phyloP scores from a whole-genome alignment of 148 eudicot species.

The Rhododendron kiyosumense region DNA sequence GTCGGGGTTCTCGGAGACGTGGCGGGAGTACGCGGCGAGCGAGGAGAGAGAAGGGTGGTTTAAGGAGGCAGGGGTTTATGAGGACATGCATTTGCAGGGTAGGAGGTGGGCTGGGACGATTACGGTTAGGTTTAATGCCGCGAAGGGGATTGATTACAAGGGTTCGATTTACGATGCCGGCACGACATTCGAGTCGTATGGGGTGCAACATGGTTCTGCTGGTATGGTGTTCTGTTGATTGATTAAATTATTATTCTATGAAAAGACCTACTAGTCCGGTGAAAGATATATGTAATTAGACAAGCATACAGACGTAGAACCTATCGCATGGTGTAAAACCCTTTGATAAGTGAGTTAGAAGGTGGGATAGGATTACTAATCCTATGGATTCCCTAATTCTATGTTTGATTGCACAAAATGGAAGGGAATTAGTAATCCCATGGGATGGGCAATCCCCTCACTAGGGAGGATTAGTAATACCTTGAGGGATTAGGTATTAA shows the following conservation, averaged over 20 bases:
- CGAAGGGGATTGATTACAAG: constrained; percentile 56
- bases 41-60: constrained; percentile 97
- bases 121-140: constrained; percentile 44
- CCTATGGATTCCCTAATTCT: no score
- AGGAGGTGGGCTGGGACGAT: constrained; percentile 86
- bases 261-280: neutral
- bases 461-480: no score
- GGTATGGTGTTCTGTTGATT: constrained; percentile 40
- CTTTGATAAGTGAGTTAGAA: no score
- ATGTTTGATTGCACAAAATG: no score
- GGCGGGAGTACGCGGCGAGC: constrained; percentile 58
- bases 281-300: neutral
- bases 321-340: no score
- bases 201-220: constrained; percentile 86
- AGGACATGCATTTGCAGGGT: constrained; percentile 84
- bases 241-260: neutral
- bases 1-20: constrained; percentile 45
- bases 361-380: no score
- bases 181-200: constrained; percentile 83
- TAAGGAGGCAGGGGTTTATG: constrained; percentile 48
- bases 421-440: no score
- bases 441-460: no score
- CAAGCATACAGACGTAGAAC: neutral
- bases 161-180: constrained; percentile 85
- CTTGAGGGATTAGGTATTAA: no score